Percentiles rank a stretch among this genome's conserved stretches.
Conservation (phyloP, 2,329 filamentous ascomycete species). For the Phialophora chinensis region DNA sequence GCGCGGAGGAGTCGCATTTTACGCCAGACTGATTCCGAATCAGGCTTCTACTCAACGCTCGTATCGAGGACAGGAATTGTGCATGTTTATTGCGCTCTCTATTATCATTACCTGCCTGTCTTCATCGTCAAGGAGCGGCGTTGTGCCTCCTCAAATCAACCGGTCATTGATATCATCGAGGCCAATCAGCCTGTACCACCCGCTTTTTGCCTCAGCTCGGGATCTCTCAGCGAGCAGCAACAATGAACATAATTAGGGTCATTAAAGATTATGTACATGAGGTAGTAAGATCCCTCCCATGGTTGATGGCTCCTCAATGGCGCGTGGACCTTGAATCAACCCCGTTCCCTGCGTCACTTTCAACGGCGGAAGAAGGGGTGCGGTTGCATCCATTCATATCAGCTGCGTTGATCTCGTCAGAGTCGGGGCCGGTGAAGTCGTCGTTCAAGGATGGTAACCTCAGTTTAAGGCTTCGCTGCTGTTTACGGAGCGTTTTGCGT, state of each 20-base stretch:
- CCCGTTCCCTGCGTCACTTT: background rate
- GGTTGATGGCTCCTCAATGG: background rate
- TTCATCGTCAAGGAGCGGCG: background rate
- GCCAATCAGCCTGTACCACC: background rate
- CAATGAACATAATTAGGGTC: background rate
- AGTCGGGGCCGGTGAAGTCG: background rate
- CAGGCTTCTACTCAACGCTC: background rate
- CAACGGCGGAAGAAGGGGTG: background rate
- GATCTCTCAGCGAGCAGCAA: background rate
- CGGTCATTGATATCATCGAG: slow-evolving; percentile 5
- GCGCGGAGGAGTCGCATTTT: background rate
- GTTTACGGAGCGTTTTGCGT: slow-evolving; percentile 9
- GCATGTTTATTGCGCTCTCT: background rate
- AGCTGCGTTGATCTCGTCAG: background rate
- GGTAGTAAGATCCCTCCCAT: background rate
- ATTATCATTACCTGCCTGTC: slow-evolving; percentile 11
- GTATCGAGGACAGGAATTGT: background rate
- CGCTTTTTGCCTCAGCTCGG: slow-evolving; percentile 13
- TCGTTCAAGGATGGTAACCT: background rate
- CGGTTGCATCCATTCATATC: background rate
- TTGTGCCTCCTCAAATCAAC: slow-evolving; percentile 4
- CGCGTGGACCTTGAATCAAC: background rate
- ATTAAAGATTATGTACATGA: background rate
- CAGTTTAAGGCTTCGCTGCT: background rate
- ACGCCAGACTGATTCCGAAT: background rate